These are phyloP conservation scores for Castanopsis chinensis DNA, from an alignment of 306 rosid species.

Conservation along the genomic window DNA sequence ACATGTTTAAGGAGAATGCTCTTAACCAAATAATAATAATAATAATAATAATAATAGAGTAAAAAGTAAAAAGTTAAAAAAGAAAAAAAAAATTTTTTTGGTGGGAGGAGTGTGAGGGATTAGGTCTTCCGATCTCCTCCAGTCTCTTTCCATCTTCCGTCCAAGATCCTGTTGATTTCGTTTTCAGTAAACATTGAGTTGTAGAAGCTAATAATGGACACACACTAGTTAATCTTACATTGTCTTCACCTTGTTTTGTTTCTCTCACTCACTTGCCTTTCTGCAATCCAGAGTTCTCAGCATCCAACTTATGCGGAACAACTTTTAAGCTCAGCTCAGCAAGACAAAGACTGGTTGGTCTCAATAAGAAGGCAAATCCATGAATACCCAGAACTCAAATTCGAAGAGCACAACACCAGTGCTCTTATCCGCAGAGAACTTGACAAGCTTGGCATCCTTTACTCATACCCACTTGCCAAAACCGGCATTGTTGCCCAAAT, in stretches of 20 bases:
- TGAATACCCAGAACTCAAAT: slow-evolving; percentile 62
- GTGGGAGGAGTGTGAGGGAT: too few species aligned
- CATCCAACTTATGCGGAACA: slow-evolving; percentile 26
- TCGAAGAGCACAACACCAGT: slow-evolving; percentile 68
- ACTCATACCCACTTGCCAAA: slow-evolving; percentile 57
- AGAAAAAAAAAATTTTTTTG: too few species aligned
- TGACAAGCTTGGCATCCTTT: slow-evolving; percentile 46
- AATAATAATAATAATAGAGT: too few species aligned
- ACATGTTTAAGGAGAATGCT: too few species aligned
- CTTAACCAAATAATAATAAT: too few species aligned
- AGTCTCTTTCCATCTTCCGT: too few species aligned
- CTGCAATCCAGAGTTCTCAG: slow-evolving; percentile 4
- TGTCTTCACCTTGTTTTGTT: slow-evolving; percentile 5
- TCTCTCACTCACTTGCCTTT: slow-evolving; percentile 3
- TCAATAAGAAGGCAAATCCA: slow-evolving; percentile 65
- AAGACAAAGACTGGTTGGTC: slow-evolving; percentile 56
- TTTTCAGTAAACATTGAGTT: too few species aligned
- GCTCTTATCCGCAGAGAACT: slow-evolving; percentile 59
- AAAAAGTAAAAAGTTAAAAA: too few species aligned
- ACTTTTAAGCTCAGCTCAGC: slow-evolving; percentile 44
- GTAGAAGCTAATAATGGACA: background rate
- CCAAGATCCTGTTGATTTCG: too few species aligned
- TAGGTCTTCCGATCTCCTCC: too few species aligned
- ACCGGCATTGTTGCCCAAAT: slow-evolving; percentile 43
- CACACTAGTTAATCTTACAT: slow-evolving; percentile 13